A percentile compares a stretch with the other conserved stretches of the same genome.
Evolutionary conservation across 805 yeast genomes (phyloP).

Genomic region (Wickerhamomyces queroliae): DNA sequence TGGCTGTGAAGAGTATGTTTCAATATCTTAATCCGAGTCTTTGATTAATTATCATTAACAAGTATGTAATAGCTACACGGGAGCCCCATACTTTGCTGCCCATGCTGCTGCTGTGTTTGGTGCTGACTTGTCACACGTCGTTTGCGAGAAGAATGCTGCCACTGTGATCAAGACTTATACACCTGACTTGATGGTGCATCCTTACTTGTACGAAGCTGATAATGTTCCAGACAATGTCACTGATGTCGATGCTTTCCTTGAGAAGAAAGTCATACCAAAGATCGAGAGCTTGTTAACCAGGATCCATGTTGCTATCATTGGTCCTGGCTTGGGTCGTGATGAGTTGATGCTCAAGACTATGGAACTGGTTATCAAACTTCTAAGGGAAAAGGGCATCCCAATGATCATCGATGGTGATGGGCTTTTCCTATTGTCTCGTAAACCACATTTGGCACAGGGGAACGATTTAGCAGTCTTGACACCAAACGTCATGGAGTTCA

Average conservation of each 20-base stretch:
- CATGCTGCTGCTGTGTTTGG: slow-evolving; percentile 83
- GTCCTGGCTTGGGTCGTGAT: slow-evolving; percentile 94
- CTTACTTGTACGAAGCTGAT: slow-evolving; percentile 56
- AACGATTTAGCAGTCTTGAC: slow-evolving; percentile 66
- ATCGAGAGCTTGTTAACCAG: slow-evolving; percentile 51
- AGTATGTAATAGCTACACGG: slow-evolving; percentile 53
- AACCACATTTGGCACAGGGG: slow-evolving; percentile 49
- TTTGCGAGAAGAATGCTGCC: slow-evolving; percentile 81
- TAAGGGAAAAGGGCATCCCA: slow-evolving; percentile 54
- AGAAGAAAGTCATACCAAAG: slow-evolving; percentile 46
- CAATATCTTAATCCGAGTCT: neutral
- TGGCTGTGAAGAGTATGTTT: slow-evolving; percentile 73
- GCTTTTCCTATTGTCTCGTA: slow-evolving; percentile 54
- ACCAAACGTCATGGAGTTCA: slow-evolving; percentile 86
- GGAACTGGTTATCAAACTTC: slow-evolving; percentile 46
- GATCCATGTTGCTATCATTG: slow-evolving; percentile 79
- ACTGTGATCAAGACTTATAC: slow-evolving; percentile 79
- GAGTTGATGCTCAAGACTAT: slow-evolving; percentile 55
- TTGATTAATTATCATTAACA: slow-evolving; percentile 3
- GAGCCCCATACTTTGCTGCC: slow-evolving; percentile 92
- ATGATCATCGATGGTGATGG: slow-evolving; percentile 91
- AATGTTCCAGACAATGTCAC: slow-evolving; percentile 11
- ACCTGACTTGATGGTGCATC: slow-evolving; percentile 96
- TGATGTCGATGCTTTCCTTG: slow-evolving; percentile 25
- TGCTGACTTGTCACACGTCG: slow-evolving; percentile 80